Base-by-base conservation (phyloP, 2,329 filamentous ascomycete genomes). In the Chaetomium globosum region DNA sequence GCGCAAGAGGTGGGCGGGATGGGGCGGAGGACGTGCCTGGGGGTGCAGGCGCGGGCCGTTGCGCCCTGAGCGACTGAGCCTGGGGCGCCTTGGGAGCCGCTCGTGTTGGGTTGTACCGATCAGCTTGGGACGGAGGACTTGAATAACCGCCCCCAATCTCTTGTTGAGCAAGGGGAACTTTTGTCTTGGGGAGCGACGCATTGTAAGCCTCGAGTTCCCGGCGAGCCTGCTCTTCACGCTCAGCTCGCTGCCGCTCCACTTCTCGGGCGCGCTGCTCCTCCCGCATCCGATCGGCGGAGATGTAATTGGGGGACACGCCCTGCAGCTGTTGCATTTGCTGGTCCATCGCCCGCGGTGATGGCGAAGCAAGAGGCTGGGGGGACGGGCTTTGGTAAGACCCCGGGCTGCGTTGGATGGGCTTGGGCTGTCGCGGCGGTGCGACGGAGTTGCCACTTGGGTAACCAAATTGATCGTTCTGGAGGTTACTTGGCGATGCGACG, bases 161-260 rank as follows among this genome's bases (percentile, higher is more conserved):
- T 78, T 97, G 93, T 76, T 98, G 92, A 36, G 93, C 93, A 70
- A 95, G 74, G 2, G 92, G 91, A 12, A 88, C 80, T 75, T 91
- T 92, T 68, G 85, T 88, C 81, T 96, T 90, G 36, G 93, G 94
- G 66, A 97, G 80, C 28, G 91, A 92, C 43, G 92, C 90, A 76
- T 98, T 97, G 78, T 97, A 97, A 21, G 88, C 91, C 74, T 95
- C 93, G 71, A 91, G 82, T 59, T 97, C 92, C 69, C 89, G 86
- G 62, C 91, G 85, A 61, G 85, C 85, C 72, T 88, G 86, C 71
- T 92, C 89, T 68, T 87, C 85, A 1, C 82, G 80, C 68, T 88
- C 85, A 51, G 80, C 79, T 68, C 82, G 80, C 39, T 81, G 78
- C 64, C 82, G 74, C 73, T 90, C 86, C 72, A 87, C 83, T 73